Evolutionary conservation across 352 stramenopile species (phyloP).

Genomic region (Phytophthora sp.): DNA sequence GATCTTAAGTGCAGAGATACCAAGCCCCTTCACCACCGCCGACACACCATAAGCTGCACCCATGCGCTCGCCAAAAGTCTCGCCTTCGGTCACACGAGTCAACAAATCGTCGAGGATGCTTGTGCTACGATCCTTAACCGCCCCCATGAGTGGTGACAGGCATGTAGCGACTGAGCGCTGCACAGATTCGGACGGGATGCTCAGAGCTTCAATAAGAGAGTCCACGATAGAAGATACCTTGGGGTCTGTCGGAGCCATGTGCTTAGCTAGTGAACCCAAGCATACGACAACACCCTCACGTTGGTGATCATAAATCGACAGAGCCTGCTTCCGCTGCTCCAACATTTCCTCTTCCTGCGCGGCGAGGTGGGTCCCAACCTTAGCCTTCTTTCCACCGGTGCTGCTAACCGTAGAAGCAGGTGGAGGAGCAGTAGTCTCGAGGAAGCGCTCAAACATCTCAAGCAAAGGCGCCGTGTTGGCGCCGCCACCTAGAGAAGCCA

Average conservation of each 20-base stretch:
- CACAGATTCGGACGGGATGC: slow-evolving; percentile 93
- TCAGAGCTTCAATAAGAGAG: slow-evolving; percentile 86
- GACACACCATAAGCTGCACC: slow-evolving; percentile 98
- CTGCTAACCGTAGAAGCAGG: slow-evolving; percentile 4
- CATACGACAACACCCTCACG: slow-evolving; percentile 92
- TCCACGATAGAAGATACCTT: slow-evolving; percentile 91
- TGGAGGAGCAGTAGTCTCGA: slow-evolving; percentile 60
- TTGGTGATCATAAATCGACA: slow-evolving; percentile 85
- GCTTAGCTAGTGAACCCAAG: slow-evolving; percentile 87
- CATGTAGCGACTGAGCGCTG: slow-evolving; percentile 93
- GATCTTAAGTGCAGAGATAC: slow-evolving; percentile 98
- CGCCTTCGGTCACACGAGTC: slow-evolving; percentile 66
- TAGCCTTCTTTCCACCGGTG: slow-evolving; percentile 37
- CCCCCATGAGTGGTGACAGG: slow-evolving; percentile 88
- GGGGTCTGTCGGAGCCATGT: slow-evolving; percentile 89
- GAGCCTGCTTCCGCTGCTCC: slow-evolving; percentile 37
- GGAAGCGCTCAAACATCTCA: slow-evolving; percentile 75
- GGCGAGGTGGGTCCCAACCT: slow-evolving; percentile 31
- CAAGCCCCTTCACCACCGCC: slow-evolving; percentile 98
- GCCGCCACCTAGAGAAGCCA: slow-evolving; percentile 70
- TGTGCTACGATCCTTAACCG: slow-evolving; percentile 78
- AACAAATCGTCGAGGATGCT: slow-evolving; percentile 81
- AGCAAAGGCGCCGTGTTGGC: slow-evolving; percentile 72
- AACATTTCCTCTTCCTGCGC: slow-evolving; percentile 40
- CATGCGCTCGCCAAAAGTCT: slow-evolving; percentile 89